phyloP scores from a whole-genome alignment of 768 basidiomycete species.

The Russula brevipes region DNA sequence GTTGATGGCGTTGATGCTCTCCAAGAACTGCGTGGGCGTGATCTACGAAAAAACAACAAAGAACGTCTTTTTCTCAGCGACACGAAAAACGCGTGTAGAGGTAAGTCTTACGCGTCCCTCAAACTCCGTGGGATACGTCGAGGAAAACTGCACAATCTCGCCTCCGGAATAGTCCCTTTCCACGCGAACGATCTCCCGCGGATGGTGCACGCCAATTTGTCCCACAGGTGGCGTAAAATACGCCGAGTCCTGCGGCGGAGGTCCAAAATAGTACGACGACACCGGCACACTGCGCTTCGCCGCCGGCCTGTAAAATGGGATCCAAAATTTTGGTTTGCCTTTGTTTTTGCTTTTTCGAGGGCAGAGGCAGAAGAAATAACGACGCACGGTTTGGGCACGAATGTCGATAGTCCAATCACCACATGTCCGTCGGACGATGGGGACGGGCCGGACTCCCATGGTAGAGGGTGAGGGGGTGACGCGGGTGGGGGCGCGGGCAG shows the following conservation, averaged over 20 bases:
- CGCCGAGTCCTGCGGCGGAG: constrained; percentile 68
- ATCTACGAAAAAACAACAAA: constrained; percentile 45
- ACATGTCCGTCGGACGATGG: constrained; percentile 32
- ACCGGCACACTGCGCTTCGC: constrained; percentile 60
- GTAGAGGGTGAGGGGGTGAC: constrained; percentile 43
- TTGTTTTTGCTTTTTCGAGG: background rate
- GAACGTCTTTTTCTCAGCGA: too few relatives aligned
- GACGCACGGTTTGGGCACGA: constrained; percentile 22
- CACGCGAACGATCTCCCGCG: constrained; percentile 85
- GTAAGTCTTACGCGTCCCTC: constrained; percentile 72
- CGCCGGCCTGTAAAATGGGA: constrained; percentile 17
- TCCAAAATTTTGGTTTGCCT: background rate
- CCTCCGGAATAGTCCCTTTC: constrained; percentile 92
- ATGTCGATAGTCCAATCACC: background rate
- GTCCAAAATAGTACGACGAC: constrained; percentile 81
- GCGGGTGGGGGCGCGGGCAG: constrained; percentile 40
- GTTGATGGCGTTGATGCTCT: constrained; percentile 89
- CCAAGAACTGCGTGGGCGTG: constrained; percentile 83
- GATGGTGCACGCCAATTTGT: constrained; percentile 82
- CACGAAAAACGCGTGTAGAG: background rate
- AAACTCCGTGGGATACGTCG: constrained; percentile 85
- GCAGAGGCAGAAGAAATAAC: background rate
- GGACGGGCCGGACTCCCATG: constrained; percentile 59
- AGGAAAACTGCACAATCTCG: constrained; percentile 85
- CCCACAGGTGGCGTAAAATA: constrained; percentile 80